These are phyloP conservation scores for Zostera marina DNA, from an alignment of 116 monocot genomes.

Conservation along the genomic window DNA sequence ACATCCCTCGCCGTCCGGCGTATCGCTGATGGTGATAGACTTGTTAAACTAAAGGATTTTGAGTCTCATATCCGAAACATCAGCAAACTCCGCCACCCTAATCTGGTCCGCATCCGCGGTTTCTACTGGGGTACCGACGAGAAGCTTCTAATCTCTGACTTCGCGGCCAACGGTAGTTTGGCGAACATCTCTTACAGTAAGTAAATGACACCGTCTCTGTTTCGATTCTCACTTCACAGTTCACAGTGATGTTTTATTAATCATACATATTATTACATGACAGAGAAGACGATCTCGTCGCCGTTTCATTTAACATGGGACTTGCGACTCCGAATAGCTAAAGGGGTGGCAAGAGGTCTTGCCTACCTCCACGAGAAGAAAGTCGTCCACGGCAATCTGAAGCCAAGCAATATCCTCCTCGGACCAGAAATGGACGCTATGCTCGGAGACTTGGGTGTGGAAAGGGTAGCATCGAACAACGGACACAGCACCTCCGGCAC, in stretches of 20 bases:
- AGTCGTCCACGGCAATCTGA: slow-evolving; percentile 65
- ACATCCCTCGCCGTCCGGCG: slow-evolving; percentile 54
- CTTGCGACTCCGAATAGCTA: slow-evolving; percentile 43
- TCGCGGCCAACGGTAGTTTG: slow-evolving; percentile 75
- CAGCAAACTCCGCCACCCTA: slow-evolving; percentile 62
- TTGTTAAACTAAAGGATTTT: slow-evolving; percentile 53
- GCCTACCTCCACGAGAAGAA: slow-evolving; percentile 86
- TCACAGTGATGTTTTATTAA: neutral
- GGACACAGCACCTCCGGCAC: slow-evolving; percentile 3
- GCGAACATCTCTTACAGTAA: slow-evolving; percentile 63
- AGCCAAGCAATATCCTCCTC: slow-evolving; percentile 84
- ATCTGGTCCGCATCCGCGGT: slow-evolving; percentile 54
- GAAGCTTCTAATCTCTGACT: slow-evolving; percentile 84
- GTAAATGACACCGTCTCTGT: neutral
- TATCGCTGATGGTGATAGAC: slow-evolving; percentile 40
- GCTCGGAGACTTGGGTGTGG: slow-evolving; percentile 70
- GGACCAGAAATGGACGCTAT: slow-evolving; percentile 50
- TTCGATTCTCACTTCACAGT: too few species aligned
- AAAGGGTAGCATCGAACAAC: slow-evolving; percentile 22
- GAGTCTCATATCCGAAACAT: slow-evolving; percentile 53
- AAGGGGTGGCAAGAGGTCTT: slow-evolving; percentile 68
- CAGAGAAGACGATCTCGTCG: slow-evolving; percentile 61
- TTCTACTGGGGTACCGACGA: slow-evolving; percentile 94
- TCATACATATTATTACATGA: too few species aligned
- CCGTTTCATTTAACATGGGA: slow-evolving; percentile 59